Evolutionary conservation across 768 basidiomycete species (phyloP).

Genomic region (Leucosporidium creatinivorum): DNA sequence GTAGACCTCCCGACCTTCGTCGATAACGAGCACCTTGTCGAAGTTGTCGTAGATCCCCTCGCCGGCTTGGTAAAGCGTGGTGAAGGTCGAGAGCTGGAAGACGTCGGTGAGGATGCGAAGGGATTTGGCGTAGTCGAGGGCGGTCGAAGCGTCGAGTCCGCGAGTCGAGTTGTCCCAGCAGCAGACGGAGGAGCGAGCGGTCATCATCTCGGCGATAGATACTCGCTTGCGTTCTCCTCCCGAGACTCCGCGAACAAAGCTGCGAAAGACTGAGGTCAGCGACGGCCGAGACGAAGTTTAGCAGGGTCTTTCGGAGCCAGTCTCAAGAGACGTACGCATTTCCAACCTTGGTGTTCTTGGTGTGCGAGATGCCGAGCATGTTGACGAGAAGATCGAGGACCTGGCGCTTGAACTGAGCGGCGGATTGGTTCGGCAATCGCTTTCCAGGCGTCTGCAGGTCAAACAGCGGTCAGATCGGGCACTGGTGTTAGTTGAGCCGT

Average conservation of each 20-base stretch:
- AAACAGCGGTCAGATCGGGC: no score
- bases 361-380: constrained; percentile 67
- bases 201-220: constrained; percentile 36
- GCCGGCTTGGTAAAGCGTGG: constrained; percentile 55
- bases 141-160: constrained; percentile 65
- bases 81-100: constrained; percentile 45
- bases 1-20: constrained; percentile 66
- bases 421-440: background rate
- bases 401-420: constrained; percentile 39
- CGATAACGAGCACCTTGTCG: constrained; percentile 74
- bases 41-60: constrained; percentile 55
- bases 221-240: constrained; percentile 43
- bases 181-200: constrained; percentile 40
- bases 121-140: constrained; percentile 70
- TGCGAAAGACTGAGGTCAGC: no score
- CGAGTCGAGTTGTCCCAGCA: constrained; percentile 59
- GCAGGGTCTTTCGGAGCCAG: no score
- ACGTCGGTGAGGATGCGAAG: constrained; percentile 74
- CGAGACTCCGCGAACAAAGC: constrained; percentile 50
- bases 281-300: no score
- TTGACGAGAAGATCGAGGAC: constrained; percentile 39
- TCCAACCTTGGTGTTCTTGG: constrained; percentile 63
- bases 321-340: constrained; percentile 57
- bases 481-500: no score
- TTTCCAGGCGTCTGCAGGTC: constrained; percentile 37